A percentile compares a stretch with the other conserved stretches of the same genome.
phyloP scores from a whole-genome alignment of 805 yeast genomes.

The Metschnikowia lochheadii region DNA sequence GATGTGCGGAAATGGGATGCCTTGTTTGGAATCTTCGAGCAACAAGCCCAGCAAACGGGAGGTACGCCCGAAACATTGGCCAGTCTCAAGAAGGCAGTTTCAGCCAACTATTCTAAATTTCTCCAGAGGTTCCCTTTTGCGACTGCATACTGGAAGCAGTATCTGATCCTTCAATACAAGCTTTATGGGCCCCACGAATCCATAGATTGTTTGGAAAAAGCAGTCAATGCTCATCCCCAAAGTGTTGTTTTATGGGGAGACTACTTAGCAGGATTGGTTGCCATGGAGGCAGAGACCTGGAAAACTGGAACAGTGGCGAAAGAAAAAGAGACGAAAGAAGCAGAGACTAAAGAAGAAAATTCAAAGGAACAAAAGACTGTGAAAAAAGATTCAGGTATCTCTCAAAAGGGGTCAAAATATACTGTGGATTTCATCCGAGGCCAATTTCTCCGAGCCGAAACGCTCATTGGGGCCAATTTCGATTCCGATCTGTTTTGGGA shows the following conservation, averaged over 20 bases:
- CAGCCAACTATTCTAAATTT: conserved; percentile 17
- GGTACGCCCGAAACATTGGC: conserved; percentile 1
- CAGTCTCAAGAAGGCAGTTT: conserved; percentile 5
- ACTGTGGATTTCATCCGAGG: conserved; percentile 28
- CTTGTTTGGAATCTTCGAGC: conserved; percentile 26
- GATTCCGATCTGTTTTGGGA: conserved; percentile 84
- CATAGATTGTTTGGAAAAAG: conserved; percentile 34
- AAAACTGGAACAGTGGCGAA: neutral
- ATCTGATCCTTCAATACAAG: conserved; percentile 51
- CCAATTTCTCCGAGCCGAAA: conserved; percentile 47
- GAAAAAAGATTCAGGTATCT: no score
- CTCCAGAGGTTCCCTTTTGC: conserved; percentile 56
- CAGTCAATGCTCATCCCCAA: conserved; percentile 47
- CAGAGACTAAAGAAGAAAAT: no score
- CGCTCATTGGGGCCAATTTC: conserved; percentile 64
- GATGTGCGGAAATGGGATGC: conserved; percentile 39
- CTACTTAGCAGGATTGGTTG: conserved; percentile 48
- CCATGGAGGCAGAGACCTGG: conserved; percentile 13
- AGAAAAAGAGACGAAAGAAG: no score
- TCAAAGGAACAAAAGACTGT: no score
- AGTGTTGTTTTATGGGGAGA: conserved; percentile 70
- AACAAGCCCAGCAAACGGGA: conserved; percentile 12
- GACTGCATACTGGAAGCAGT: conserved; percentile 62
- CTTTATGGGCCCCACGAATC: conserved; percentile 52
- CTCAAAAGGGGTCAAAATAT: conserved; percentile 17